These are phyloP conservation scores for Starmera stellimalicola DNA, from an alignment of 1,139 yeast genomes.

Conservation along the genomic window DNA sequence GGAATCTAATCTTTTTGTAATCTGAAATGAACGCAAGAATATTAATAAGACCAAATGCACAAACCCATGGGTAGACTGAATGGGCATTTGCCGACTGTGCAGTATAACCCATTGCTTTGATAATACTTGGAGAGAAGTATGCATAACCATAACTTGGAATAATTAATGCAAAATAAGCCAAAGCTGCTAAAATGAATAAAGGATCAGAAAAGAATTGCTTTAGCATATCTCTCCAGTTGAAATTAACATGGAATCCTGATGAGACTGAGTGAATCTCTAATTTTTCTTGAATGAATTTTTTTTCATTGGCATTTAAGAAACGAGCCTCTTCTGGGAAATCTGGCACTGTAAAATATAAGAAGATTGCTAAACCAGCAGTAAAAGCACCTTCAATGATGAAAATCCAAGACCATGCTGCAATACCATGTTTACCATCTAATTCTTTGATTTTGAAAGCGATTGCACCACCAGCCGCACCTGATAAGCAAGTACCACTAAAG, in stretches of 20 bases:
- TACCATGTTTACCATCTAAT: constrained; percentile 38
- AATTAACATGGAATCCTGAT: constrained; percentile 26
- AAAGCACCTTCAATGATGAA: constrained; percentile 49
- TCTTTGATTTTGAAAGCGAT: constrained; percentile 54
- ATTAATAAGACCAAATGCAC: constrained; percentile 33
- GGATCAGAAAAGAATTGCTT: constrained; percentile 48
- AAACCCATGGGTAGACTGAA: constrained; percentile 41
- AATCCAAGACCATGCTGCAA: constrained; percentile 52
- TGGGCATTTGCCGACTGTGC: constrained; percentile 36
- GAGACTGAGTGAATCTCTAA: constrained; percentile 34
- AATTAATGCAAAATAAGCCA: constrained; percentile 41
- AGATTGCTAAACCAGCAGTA: constrained; percentile 51
- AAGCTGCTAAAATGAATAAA: constrained; percentile 38
- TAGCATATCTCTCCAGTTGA: constrained; percentile 22
- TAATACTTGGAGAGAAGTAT: constrained; percentile 39
- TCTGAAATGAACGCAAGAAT: constrained; percentile 33
- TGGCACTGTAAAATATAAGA: constrained; percentile 58
- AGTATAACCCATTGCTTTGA: constrained; percentile 36
- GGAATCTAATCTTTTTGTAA: constrained; percentile 24
- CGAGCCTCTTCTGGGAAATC: constrained; percentile 67
- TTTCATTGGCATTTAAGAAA: constrained; percentile 32
- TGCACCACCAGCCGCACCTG: constrained; percentile 80
- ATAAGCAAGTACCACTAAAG: constrained; percentile 35
- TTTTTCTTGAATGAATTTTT: constrained; percentile 29
- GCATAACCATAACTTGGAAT: constrained; percentile 39